Evolutionary conservation across 352 stramenopile genomes (phyloP), one percentile per base, ranked within the genome.

Genomic region (Phytophthora aleatoria): DNA sequence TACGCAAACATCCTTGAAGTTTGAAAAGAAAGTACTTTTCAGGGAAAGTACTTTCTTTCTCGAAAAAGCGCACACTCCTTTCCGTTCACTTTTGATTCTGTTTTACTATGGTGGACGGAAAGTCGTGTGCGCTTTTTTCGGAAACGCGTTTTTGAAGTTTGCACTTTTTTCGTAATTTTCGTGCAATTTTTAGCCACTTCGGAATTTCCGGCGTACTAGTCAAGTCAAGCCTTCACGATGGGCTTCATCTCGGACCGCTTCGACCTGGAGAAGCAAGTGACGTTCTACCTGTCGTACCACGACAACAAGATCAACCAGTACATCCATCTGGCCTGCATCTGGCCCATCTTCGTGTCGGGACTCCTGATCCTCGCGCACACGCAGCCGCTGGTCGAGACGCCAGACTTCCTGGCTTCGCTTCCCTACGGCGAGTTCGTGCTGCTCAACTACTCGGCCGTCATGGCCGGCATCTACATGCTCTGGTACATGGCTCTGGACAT

Each of bases 221-320:
- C 10, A n/a, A 41, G 8, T 38, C 8, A 41, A 41, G 5, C 35
- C 10, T 15, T n/a, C 0, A 41, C 6, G 26, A 79, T 74, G 72
- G 69, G 64, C n/a, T 73, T 76, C 44, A 60, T 87, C 56, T 45
- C 61, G 0, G 80, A 92, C 43, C 85, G 85, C 52, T 94, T 94
- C 64, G 62, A 92, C 62, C 71, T 96, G 55, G 87, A 96, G 71
- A 91, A 93, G 64, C 86, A 95, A 50, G 62, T 96, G 28, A 76
- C 74, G 31, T 96, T 96, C 79, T 96, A 96, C 74, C 64, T 92
- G 39, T 92, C 83, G 27, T 96, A 96, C 76, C 89, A 96, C 56
- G 70, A 85, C 73, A 85, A 96, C 73, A 79, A 76, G 49, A 66
- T 83, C 47, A 97, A 97, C 76, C 77, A 94, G 72, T 79, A 58